Evolutionary conservation across 2,329 filamentous ascomycete genomes (phyloP).

Genomic region (Byssoonygena ceratinophila): DNA sequence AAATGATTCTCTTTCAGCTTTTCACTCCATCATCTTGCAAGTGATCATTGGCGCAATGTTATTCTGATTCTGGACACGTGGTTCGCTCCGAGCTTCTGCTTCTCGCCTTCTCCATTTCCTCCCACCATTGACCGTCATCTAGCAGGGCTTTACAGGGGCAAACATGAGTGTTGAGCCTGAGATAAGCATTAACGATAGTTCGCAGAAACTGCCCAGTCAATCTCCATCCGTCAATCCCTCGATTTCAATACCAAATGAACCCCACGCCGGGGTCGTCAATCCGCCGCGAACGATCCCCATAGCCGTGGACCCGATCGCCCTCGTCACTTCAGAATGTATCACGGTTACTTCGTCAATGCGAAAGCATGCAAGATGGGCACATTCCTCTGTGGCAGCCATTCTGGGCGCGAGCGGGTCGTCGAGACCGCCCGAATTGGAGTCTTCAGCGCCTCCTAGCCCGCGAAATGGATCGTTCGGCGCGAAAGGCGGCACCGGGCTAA

Average conservation of each 20-base stretch:
- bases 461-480: slow-evolving; percentile 21
- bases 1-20: not conserved
- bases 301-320: slow-evolving; percentile 77
- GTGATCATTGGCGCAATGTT: not conserved
- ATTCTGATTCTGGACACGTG: slow-evolving; percentile 11
- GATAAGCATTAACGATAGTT: slow-evolving; percentile 7
- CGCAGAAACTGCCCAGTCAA: not conserved
- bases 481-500: slow-evolving; percentile 15
- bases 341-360: slow-evolving; percentile 97
- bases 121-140: not conserved
- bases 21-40: not conserved
- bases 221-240: not conserved
- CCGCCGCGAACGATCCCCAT: slow-evolving; percentile 36
- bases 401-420: slow-evolving; percentile 57
- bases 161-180: slow-evolving; percentile 14
- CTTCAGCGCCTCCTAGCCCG: slow-evolving; percentile 30
- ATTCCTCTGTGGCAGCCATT: slow-evolving; percentile 92
- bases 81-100: not conserved
- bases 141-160: not conserved
- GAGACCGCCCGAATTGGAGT: slow-evolving; percentile 37
- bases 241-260: slow-evolving; percentile 1
- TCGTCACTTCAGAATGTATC: slow-evolving; percentile 98
- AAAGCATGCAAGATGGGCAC: slow-evolving; percentile 90
- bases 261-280: not conserved
- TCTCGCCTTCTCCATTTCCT: not conserved